Evolutionary conservation across 2,329 filamentous ascomycete species (phyloP), one percentile per base, ranked within the genome.

Genomic region (Pseudogymnoascus sp.): DNA sequence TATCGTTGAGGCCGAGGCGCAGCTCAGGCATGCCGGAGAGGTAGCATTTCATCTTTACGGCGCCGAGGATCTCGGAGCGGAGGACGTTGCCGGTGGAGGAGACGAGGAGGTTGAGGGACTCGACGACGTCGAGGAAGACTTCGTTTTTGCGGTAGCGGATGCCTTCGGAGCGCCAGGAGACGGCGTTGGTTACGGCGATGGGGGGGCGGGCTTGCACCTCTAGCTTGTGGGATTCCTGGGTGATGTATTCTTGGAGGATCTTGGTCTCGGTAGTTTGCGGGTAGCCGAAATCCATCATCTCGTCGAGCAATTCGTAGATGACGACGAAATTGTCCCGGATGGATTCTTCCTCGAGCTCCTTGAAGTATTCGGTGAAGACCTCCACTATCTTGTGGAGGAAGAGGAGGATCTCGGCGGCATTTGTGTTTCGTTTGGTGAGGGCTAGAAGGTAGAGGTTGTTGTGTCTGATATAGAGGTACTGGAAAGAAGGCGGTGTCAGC

Each of bases 201-300:
- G 94, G 94, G 40, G 94, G 93, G 8, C 94, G 87, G 35, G 94
- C 93, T 78, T 97, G 93, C 63, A 97, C 87, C 75, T 99, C 94
- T 64, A 99, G 86, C 78, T 97, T 97, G 80, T 99, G 94, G 61
- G 92, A 97, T 77, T 99, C 94, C 77, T 99, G 94, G 40, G 94
- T 99, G 74, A 99, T 99, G 79, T 96, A 96, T 80, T 99, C 94
- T 76, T 99, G 94, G 64, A 99, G 80, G 74, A 99, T 99, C 83
- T 99, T 99, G 75, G 86, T 90, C 76, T 99, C 94, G 67, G 94
- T 99, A 8, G 94, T 99, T 76, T 99, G 94, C 5, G 94, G 94
- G 75, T 99, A 97, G 66, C 94, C 94, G 80, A 99, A 99, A 77
- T 99, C 94, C 94, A 99, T 99, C 94, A 99, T 99, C 80, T 99